Evolutionary conservation across 139 green algal species (phyloP), one percentile per base, ranked within the genome.

Genomic region (Tetradesmus lagerheimii): DNA sequence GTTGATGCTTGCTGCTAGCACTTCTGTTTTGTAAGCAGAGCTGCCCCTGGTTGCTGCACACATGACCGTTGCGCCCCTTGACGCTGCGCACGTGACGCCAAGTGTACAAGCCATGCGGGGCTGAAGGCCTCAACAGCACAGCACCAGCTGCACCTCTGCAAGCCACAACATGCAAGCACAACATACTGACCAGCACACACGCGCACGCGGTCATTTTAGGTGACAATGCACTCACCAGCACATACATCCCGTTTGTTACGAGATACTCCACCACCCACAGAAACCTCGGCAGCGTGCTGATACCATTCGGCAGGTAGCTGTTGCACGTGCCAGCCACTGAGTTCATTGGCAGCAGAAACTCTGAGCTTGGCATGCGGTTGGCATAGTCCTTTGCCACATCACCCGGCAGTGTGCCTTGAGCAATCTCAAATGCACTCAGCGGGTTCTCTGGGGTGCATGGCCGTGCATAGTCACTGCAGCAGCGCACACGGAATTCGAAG

Each of bases 181-280:
- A 85, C 78, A 23, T 37, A 31, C n/a, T n/a, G n/a, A n/a, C n/a
- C 77, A 83, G 35, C 37, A 43, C 37, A 34, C 37, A 43, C 29
- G n/a, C n/a, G n/a, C n/a, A n/a, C n/a, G n/a, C n/a, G n/a, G n/a
- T n/a, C n/a, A n/a, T n/a, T n/a, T n/a, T n/a, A n/a, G n/a, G n/a
- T n/a, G n/a, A n/a, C n/a, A n/a, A n/a, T n/a, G n/a, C n/a, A n/a
- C 38, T 93, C 18, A 94, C 74, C n/a, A 94, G 11, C 18, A 96
- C 92, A 86, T 96, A 96, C 57, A 96, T 93, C 35, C 93, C 93
- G 79, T 94, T 95, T 41, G 86, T 71, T 15, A 92, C 90, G 0
- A 95, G 82, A 86, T 93, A 95, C 45, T 93, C 41, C 41, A 96
- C 89, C 11, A 93, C 87, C 88, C 90, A 95, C 38, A 93, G n/a